Evolutionary conservation across 1,284 basidiomycete species (phyloP), one percentile per base, ranked within the genome.

Genomic region (Fomitiporia mediterranea): DNA sequence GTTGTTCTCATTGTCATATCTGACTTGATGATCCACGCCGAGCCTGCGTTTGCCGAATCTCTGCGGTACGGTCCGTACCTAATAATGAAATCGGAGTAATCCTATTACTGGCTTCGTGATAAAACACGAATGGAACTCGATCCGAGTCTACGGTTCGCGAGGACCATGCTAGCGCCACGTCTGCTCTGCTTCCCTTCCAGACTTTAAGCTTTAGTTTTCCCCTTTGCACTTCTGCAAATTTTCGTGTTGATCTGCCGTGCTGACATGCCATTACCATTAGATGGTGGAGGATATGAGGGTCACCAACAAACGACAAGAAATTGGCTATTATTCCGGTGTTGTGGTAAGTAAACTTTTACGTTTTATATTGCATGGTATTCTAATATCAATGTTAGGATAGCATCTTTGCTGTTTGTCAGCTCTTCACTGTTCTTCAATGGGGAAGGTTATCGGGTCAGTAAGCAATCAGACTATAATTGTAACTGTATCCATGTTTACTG

Each of bases 251-350:
- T 13, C 6, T n/a, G 40, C n/a, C n/a, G n/a, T 5, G 17, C 40
- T 23, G 17, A 43, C 40, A 8, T n/a, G 8, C 8, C 17, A 43
- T 17, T 32, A 23, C 21, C 6, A 15, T 27, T 50, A 60, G 58
- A 65, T 67, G 66, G 65, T 67, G 55, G 63, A 62, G 39, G 61
- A 64, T 38, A 60, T 67, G 21, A 60, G 64, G 38, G 61, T 68
- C 21, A 65, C 65, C 7, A 55, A 60, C n/a, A 59, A 61, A n/a
- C 61, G 59, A 11, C 58, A 59, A 9, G 53, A 66, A 55, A 64
- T 68, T 19, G 67, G 67, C 11, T 67, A 63, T 54, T 68, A 68
- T 56, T 64, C 63, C 42, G 67, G 67, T 5, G 48, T 67, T 8
- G 62, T 68, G 40, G 65, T 66, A 38, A 39, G 60, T 52, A n/a